phyloP scores from a whole-genome alignment of 2,329 filamentous ascomycete species.

The Fusarium subglutinans region DNA sequence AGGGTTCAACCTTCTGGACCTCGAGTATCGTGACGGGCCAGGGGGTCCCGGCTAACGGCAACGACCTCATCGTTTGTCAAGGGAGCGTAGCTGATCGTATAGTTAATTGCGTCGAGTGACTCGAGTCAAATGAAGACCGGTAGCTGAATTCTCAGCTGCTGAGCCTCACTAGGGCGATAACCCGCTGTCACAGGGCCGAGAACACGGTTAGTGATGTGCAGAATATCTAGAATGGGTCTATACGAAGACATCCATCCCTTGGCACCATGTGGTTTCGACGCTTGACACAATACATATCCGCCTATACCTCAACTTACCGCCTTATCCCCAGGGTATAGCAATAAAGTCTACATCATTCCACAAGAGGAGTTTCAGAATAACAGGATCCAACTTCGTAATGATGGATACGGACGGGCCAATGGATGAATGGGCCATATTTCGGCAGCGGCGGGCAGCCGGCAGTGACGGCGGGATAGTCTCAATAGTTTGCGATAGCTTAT shows the following conservation, averaged over 20 bases:
- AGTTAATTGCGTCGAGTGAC: constrained; percentile 45
- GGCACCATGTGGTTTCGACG: constrained; percentile 32
- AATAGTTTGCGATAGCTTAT: neutral
- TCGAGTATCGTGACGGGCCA: constrained; percentile 44
- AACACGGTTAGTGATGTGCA: constrained; percentile 45
- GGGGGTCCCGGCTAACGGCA: constrained; percentile 40
- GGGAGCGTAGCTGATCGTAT: constrained; percentile 34
- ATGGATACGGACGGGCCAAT: constrained; percentile 34
- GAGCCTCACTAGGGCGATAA: constrained; percentile 44
- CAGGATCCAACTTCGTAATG: constrained; percentile 32
- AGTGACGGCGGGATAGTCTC: constrained; percentile 42
- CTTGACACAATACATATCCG: constrained; percentile 39
- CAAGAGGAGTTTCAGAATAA: constrained; percentile 35
- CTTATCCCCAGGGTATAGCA: constrained; percentile 49
- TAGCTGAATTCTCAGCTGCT: constrained; percentile 45
- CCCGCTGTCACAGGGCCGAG: constrained; percentile 35
- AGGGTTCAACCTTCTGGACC: constrained; percentile 46
- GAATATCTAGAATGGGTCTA: constrained; percentile 46
- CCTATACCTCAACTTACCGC: constrained; percentile 55
- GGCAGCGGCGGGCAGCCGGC: constrained; percentile 6
- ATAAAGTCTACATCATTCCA: constrained; percentile 44
- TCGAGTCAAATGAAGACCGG: constrained; percentile 53
- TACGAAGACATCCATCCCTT: constrained; percentile 29
- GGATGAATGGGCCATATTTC: constrained; percentile 15
- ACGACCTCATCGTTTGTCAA: constrained; percentile 41